phyloP scores from a whole-genome alignment of 2,329 filamentous ascomycete species.

The Claviceps sp. region DNA sequence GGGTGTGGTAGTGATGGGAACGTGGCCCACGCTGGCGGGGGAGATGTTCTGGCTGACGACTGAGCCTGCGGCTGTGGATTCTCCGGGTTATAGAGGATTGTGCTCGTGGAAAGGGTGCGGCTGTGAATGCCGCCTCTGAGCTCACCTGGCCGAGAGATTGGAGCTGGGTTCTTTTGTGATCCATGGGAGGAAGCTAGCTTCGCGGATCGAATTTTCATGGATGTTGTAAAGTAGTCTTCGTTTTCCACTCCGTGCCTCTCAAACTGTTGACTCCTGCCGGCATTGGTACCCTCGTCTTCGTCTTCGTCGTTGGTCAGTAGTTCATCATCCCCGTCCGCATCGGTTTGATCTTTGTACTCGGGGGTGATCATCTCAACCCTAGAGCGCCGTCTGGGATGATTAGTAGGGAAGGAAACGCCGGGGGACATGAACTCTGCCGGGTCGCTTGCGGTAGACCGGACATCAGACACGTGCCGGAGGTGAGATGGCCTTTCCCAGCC shows the following conservation, averaged over 20 bases:
- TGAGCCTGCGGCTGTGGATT: conserved; percentile 22
- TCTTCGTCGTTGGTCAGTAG: conserved; percentile 70
- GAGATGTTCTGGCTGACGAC: conserved; percentile 30
- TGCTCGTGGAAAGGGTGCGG: conserved; percentile 67
- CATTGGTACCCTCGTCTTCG: conserved; percentile 37
- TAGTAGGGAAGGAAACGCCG: conserved; percentile 19
- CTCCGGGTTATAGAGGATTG: conserved; percentile 70
- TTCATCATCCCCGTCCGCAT: conserved; percentile 83
- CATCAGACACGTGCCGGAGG: conserved; percentile 38
- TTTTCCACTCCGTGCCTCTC: conserved; percentile 16
- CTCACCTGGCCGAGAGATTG: conserved; percentile 19
- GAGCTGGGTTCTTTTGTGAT: conserved; percentile 16
- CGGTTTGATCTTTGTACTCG: conserved; percentile 50
- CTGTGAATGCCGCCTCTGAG: conserved; percentile 39
- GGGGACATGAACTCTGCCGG: conserved; percentile 47
- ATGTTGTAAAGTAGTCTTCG: conserved; percentile 42
- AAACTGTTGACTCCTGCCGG: conserved; percentile 19
- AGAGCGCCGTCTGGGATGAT: conserved; percentile 20
- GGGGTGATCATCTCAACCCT: conserved; percentile 19
- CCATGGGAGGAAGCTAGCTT: conserved; percentile 21
- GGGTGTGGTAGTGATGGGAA: conserved; percentile 5
- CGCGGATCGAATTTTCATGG: conserved; percentile 28
- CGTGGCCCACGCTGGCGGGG: conserved; percentile 14
- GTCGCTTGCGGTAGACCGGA: conserved; percentile 48
- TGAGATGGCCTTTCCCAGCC: conserved; percentile 34